Evolutionary conservation across 2,329 filamentous ascomycete species (phyloP).

Genomic region (Mariannaea elegans): DNA sequence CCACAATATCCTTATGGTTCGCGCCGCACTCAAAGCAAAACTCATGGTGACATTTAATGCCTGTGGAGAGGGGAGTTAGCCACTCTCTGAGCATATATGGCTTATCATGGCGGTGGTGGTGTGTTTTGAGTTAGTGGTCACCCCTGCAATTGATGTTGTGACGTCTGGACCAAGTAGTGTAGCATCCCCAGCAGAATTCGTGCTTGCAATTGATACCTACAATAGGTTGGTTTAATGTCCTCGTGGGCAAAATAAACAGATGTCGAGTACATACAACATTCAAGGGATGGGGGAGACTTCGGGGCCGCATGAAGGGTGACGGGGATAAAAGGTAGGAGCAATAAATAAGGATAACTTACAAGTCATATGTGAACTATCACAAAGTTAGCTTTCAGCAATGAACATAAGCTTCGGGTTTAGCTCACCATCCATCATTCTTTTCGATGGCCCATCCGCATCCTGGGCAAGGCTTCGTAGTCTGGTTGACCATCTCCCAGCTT

Average conservation of each 20-base stretch:
- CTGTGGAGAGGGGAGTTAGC: conserved; percentile 30
- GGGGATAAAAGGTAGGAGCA: background rate
- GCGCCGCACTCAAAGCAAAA: conserved; percentile 51
- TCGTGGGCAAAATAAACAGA: background rate
- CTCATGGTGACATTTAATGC: conserved; percentile 40
- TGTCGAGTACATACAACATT: conserved; percentile 27
- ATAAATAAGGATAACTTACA: conserved; percentile 45
- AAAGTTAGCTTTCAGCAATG: conserved; percentile 33
- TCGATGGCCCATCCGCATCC: conserved; percentile 50
- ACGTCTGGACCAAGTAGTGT: conserved; percentile 25
- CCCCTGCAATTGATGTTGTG: conserved; percentile 34
- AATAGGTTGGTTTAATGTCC: conserved; percentile 31
- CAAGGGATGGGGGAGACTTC: conserved; percentile 11
- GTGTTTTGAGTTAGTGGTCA: background rate
- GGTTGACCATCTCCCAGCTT: conserved; percentile 40
- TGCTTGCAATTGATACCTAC: conserved; percentile 47
- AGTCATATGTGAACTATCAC: conserved; percentile 50
- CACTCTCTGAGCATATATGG: background rate
- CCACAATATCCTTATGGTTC: conserved; percentile 43
- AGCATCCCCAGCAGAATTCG: conserved; percentile 49
- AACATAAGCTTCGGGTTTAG: conserved; percentile 4
- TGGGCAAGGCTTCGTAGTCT: conserved; percentile 50
- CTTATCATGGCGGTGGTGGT: background rate
- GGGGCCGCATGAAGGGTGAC: background rate
- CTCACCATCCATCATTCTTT: conserved; percentile 54